Conservation (phyloP, 306 rosid genomes). For the Crotalaria pallida region DNA sequence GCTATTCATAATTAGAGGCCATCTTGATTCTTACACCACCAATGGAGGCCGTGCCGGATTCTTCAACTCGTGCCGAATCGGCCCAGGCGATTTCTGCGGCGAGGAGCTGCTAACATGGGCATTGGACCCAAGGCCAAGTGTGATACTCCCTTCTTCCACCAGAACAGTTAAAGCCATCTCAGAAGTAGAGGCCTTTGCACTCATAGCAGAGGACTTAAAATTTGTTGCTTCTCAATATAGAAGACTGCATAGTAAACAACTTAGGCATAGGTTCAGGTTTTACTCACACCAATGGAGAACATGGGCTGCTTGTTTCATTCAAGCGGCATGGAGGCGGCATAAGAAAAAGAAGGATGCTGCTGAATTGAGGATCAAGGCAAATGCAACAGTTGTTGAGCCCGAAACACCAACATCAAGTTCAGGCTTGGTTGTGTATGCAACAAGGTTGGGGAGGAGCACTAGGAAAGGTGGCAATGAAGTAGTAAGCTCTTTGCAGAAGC, state of each 20-base stretch:
- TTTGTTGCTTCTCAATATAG: slow-evolving; percentile 86
- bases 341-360: slow-evolving; percentile 57
- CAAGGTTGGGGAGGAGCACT: slow-evolving; percentile 25
- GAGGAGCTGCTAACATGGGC: slow-evolving; percentile 97
- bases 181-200: slow-evolving; percentile 93
- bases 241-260: slow-evolving; percentile 76
- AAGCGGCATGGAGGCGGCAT: slow-evolving; percentile 75
- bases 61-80: slow-evolving; percentile 76
- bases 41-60: slow-evolving; percentile 89
- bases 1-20: slow-evolving; percentile 86
- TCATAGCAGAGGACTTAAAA: slow-evolving; percentile 80
- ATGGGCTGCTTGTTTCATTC: slow-evolving; percentile 84
- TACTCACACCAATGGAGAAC: slow-evolving; percentile 93
- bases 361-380: slow-evolving; percentile 45
- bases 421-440: slow-evolving; percentile 18
- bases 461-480: slow-evolving; percentile 39
- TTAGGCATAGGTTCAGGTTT: slow-evolving; percentile 73
- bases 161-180: slow-evolving; percentile 76
- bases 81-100: slow-evolving; percentile 91
- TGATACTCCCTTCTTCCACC: slow-evolving; percentile 73
- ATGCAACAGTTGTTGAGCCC: slow-evolving; percentile 12
- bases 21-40: slow-evolving; percentile 91
- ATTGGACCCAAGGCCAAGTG: slow-evolving; percentile 69
- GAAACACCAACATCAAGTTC: slow-evolving; percentile 19
- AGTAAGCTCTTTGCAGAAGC: slow-evolving; percentile 62